Evolutionary conservation across 2,329 filamentous ascomycete species (phyloP), one percentile per base, ranked within the genome.

Genomic region (Allantophomopsis cytisporea): DNA sequence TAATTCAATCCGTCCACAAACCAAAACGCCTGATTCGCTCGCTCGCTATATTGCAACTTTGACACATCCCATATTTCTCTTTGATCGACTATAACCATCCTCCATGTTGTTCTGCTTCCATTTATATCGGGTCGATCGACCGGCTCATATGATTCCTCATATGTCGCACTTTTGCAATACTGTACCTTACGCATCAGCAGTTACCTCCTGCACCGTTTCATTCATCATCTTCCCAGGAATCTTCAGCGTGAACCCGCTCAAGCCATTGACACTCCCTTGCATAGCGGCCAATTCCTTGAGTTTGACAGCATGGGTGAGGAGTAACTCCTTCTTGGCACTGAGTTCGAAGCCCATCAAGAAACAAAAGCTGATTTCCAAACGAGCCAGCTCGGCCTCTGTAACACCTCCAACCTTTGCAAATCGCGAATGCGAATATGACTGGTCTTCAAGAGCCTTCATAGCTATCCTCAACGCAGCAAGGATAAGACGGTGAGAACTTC

Each of bases 371-470:
- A 96, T 83, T 64, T 96, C 91, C 33, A 96, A 63, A 43, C 83
- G 72, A 32, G 83, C 82, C 38, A 98, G 69, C 60, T 96, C 87
- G 14, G 67, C 64, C 54, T 84, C 82, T 52, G 76, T 84, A 13
- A 96, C 86, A 14, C 89, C 89, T 33, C 91, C 89, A 2, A 96
- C 88, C 47, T 80, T 82, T 14, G 89, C 80, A 47, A 95, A 78
- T 40, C 86, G 81, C 43, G 71, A 71, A 61, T 95, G 89, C 7
- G 84, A 76, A 61, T 93, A 94, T 49, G 80, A 83, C 39, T 89
- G 70, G 57, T 96, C 89, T 59, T 98, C 89, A n/a, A 95, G 64
- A 1, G 86, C 84, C 62, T 96, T 98, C 73, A 88, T 91, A 12
- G 89, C 87, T 3, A 95, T 83, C 30, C 88, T 69, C 39, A 95